Evolutionary conservation across 83 land plant genomes (phyloP).

Genomic region (Isoetes engelmannii): DNA sequence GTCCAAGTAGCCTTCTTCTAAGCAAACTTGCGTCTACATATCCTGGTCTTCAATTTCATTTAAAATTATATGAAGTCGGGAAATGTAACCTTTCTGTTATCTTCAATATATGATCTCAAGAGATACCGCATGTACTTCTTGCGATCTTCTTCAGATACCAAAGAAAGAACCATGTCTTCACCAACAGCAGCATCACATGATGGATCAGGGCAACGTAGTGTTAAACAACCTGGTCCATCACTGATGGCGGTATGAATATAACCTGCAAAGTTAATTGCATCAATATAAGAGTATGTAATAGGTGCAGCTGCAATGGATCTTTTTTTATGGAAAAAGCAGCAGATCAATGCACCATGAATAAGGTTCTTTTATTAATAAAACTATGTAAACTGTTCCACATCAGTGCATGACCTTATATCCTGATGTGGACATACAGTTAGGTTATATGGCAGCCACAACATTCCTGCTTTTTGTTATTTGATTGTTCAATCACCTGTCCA

Average conservation of each 20-base stretch:
- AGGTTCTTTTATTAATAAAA: not conserved
- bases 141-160: conserved; percentile 22
- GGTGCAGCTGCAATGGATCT: conserved; percentile 30
- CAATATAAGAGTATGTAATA: conserved; percentile 7
- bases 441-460: too few species aligned
- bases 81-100: conserved; percentile 18
- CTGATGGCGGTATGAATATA: conserved; percentile 22
- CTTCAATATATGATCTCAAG: conserved; percentile 27
- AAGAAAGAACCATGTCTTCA: conserved; percentile 14
- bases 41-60: not conserved
- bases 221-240: conserved; percentile 24
- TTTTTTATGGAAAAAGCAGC: not conserved
- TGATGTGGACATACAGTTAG: too few species aligned
- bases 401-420: too few species aligned
- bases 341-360: too few species aligned
- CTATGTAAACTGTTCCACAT: not conserved
- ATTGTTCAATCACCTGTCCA: conserved; percentile 49
- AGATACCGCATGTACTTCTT: conserved; percentile 23
- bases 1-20: not conserved
- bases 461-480: not conserved
- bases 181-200: conserved; percentile 19
- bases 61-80: not conserved
- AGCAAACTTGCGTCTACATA: not conserved
- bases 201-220: conserved; percentile 22
- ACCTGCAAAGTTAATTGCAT: conserved; percentile 40